Percentiles rank a stretch among this genome's conserved stretches.
phyloP scores from a whole-genome alignment of 371 early-diverging fungal genomes.

The Mucor indicus region DNA sequence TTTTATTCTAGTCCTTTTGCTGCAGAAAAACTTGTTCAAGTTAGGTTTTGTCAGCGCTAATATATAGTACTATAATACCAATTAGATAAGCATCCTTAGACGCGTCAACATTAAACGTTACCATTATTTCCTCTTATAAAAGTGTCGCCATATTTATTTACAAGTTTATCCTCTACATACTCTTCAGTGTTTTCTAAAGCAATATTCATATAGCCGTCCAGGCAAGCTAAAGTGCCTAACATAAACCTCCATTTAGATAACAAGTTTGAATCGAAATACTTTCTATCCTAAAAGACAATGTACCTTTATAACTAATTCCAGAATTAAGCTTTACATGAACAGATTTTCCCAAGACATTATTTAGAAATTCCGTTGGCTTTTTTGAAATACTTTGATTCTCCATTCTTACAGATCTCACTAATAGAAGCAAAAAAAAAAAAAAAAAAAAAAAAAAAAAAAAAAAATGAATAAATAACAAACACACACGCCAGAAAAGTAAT shows the following conservation, averaged over 20 bases:
- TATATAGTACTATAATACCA: conserved; percentile 47
- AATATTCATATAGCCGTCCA: conserved; percentile 99
- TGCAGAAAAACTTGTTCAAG: no score
- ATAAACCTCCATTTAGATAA: no score
- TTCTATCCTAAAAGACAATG: no score
- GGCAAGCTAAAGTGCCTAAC: conserved; percentile 88
- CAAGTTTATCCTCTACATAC: conserved; percentile 87
- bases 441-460: no score
- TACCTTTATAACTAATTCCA: conserved; percentile 92
- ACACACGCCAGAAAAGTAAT: no score
- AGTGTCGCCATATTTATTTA: conserved; percentile 91
- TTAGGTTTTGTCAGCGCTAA: no score
- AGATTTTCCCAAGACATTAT: conserved; percentile 71
- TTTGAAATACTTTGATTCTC: conserved; percentile 32
- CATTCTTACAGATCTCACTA: no score
- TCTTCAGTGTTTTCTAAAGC: conserved; percentile 96
- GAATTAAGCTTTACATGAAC: conserved; percentile 95
- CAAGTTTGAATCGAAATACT: no score
- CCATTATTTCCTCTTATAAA: conserved; percentile 98
- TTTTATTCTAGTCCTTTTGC: no score
- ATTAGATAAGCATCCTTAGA: no score
- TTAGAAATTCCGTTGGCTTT: conserved; percentile 83
- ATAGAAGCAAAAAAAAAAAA: no score
- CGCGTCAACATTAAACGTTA: conserved; percentile 27
- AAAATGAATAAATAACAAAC: no score